A percentile compares a stretch with the other conserved stretches of the same genome.
Evolutionary conservation across 2,329 filamentous ascomycete species (phyloP).

Genomic region (Lecanosticta acicola): DNA sequence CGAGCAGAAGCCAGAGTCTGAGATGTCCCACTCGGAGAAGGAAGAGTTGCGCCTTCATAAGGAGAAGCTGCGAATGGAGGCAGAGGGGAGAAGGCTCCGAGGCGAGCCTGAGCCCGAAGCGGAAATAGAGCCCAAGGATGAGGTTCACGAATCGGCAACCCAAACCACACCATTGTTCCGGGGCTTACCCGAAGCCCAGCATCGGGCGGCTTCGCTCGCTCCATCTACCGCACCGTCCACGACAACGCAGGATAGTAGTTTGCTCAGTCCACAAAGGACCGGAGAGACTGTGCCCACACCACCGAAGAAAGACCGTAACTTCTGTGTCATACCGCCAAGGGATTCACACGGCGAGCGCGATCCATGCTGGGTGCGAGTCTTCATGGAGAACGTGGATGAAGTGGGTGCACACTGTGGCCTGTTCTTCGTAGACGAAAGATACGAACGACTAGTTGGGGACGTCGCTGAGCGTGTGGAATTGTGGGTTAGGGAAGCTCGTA

Average conservation of each 20-base stretch:
- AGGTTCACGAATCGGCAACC: not conserved
- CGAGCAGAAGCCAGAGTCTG: conserved; percentile 17
- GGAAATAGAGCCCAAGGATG: conserved; percentile 1
- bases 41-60: conserved; percentile 27
- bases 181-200: not conserved
- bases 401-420: conserved; percentile 78
- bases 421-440: conserved; percentile 61
- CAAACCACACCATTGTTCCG: not conserved
- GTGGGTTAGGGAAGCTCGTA: conserved; percentile 29
- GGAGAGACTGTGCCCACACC: conserved; percentile 16
- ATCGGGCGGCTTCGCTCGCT: conserved; percentile 6
- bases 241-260: conserved; percentile 5
- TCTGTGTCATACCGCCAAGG: conserved; percentile 66
- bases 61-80: conserved; percentile 30
- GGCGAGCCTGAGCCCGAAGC: conserved; percentile 22
- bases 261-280: conserved; percentile 12
- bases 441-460: conserved; percentile 34
- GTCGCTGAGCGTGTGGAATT: conserved; percentile 33
- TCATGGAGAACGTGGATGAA: conserved; percentile 79
- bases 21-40: conserved; percentile 26
- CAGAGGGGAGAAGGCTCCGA: conserved; percentile 26
- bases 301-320: conserved; percentile 60
- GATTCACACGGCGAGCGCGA: conserved; percentile 56
- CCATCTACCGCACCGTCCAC: conserved; percentile 5
- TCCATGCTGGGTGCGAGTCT: conserved; percentile 68